phyloP scores from a whole-genome alignment of 2,329 filamentous ascomycete genomes.

The Seiridium cupressi region DNA sequence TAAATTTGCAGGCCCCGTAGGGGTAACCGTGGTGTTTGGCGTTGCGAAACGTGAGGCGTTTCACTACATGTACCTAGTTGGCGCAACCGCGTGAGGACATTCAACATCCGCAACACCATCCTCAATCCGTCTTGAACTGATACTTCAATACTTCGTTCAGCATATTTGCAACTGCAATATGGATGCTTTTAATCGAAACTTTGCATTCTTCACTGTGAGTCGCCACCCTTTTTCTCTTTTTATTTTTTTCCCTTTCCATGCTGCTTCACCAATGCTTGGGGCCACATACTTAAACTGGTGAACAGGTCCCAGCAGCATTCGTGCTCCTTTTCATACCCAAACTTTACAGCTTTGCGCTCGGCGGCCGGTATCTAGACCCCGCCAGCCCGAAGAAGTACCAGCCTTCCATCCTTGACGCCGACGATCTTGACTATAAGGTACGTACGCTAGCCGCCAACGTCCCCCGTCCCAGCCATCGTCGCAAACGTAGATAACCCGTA shows the following conservation, averaged over 20 bases:
- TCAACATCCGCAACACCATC: too few species aligned
- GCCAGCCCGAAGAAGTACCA: conserved; percentile 12
- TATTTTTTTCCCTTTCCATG: neutral
- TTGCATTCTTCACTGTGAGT: conserved; percentile 9
- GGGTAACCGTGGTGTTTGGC: too few species aligned
- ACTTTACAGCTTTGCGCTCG: conserved; percentile 13
- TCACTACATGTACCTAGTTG: too few species aligned
- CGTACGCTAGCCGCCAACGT: neutral
- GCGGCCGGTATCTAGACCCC: conserved; percentile 11
- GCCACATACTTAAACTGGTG: too few species aligned
- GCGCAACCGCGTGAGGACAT: too few species aligned
- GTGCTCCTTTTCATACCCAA: conserved; percentile 14
- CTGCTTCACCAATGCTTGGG: neutral
- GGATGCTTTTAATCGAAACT: conserved; percentile 5
- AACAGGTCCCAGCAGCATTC: conserved; percentile 14
- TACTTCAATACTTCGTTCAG: neutral
- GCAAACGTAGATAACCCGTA: neutral
- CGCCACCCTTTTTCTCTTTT: neutral
- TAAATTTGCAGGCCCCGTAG: neutral
- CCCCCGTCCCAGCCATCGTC: neutral
- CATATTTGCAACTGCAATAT: too few species aligned
- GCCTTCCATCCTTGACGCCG: conserved; percentile 11
- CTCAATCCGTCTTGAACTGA: neutral
- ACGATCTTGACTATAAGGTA: conserved; percentile 13
- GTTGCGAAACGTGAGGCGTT: neutral